Evolutionary conservation across 2,329 filamentous ascomycete genomes (phyloP), one percentile per base, ranked within the genome.

Genomic region (Colletotrichum sp.): DNA sequence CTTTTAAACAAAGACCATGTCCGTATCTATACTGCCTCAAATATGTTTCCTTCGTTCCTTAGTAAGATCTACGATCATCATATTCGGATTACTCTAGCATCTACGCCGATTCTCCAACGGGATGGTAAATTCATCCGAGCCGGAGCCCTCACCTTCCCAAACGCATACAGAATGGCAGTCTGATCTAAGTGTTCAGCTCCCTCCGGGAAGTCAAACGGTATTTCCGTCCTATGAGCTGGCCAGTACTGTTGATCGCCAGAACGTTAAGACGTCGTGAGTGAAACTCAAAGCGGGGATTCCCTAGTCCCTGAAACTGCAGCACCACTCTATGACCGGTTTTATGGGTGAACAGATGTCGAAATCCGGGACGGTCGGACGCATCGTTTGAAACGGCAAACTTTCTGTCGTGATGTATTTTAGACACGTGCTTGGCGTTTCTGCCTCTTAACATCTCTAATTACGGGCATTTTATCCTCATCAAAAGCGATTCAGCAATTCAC

Each of bases 321-420:
- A 39, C 55, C 62, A 32, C 24, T 26, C 15, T 62, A 55, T 36
- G 30, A 55, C 72, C 69, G 39, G 36, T 28, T 67, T 55, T 34
- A 16, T 57, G n/a, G 30, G 68, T 16, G 44, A 71, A 49, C 28
- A 49, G 36, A 16, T 55, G 18, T 34, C 5, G 55, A 75, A 26
- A 21, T 24, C 24, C 64, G 69, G 73, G 30, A 67, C 73, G 73
- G 57, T 68, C 69, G 69, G 63, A 44, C 72, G 44, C 32, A 30
- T n/a, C 16, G 24, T 52, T 28, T 68, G 73, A 75, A 67, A 75
- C 69, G 24, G 18, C 26, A 72, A 75, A 75, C 63, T 75, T 71
- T 75, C 59, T 21, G 18, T 6, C 5, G 2, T 18, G 3, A 24
- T n/a, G n/a, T 15, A 57, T 75, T 62, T 62, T 72, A 72, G 10